Conservation (phyloP, 805 yeast genomes). For the Zygosaccharomyces bailii region DNA sequence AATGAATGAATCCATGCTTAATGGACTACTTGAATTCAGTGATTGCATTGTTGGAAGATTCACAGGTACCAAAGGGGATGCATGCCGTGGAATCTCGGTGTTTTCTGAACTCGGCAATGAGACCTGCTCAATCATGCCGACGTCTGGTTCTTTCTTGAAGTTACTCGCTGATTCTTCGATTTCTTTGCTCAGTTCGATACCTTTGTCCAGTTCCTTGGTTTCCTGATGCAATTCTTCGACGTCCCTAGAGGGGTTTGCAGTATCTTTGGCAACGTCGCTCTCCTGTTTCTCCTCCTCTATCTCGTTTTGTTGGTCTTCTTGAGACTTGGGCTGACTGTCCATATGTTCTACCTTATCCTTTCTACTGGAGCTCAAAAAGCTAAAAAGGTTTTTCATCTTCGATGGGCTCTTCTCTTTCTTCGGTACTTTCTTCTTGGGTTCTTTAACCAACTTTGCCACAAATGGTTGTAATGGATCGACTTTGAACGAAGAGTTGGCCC, state of each 20-base stretch:
- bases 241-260: neutral
- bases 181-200: too few relatives aligned
- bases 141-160: too few relatives aligned
- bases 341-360: conserved; percentile 9
- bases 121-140: neutral
- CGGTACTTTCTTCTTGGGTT: conserved; percentile 17
- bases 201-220: too few relatives aligned
- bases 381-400: conserved; percentile 24
- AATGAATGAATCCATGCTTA: conserved; percentile 25
- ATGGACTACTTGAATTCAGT: conserved; percentile 5
- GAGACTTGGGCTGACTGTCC: neutral
- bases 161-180: too few relatives aligned
- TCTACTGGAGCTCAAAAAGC: conserved; percentile 26
- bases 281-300: neutral
- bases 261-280: neutral
- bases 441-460: conserved; percentile 28
- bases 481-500: conserved; percentile 23
- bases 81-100: neutral
- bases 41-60: neutral
- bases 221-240: too few relatives aligned
- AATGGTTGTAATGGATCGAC: conserved; percentile 33
- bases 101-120: neutral
- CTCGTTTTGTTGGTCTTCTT: neutral
- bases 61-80: neutral
- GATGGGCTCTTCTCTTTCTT: conserved; percentile 17